Percentiles rank a stretch among this genome's conserved stretches.
Evolutionary conservation across 2,329 filamentous ascomycete species (phyloP).

Genomic region (Arthrobotrys megalospora): DNA sequence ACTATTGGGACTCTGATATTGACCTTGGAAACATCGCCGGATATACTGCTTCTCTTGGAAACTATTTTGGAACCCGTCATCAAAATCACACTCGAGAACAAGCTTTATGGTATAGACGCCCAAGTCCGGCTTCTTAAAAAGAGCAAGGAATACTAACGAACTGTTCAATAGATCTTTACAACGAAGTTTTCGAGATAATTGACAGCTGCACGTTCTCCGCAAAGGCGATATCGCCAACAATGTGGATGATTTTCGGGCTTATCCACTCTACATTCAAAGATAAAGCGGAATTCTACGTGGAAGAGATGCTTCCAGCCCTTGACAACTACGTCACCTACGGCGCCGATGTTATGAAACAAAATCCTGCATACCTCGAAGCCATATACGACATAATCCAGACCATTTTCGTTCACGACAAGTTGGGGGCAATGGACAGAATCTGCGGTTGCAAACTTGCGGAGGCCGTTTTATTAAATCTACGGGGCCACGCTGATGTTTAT

Average conservation of each 20-base stretch:
- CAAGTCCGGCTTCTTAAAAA: not conserved
- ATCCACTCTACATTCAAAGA: conserved; percentile 98
- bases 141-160: conserved; percentile 57
- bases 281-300: conserved; percentile 94
- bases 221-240: conserved; percentile 93
- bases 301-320: conserved; percentile 97
- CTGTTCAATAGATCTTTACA: conserved; percentile 81
- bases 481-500: conserved; percentile 88
- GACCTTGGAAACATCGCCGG: conserved; percentile 95
- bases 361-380: conserved; percentile 87
- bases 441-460: conserved; percentile 98
- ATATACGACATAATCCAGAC: conserved; percentile 89
- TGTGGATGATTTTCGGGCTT: conserved; percentile 98
- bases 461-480: conserved; percentile 95
- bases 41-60: conserved; percentile 93
- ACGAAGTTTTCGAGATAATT: conserved; percentile 98
- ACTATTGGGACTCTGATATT: conserved; percentile 98
- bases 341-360: conserved; percentile 82
- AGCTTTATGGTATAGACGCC: conserved; percentile 85
- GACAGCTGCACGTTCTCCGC: conserved; percentile 99
- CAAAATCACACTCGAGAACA: conserved; percentile 95
- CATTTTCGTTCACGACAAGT: conserved; percentile 92
- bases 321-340: conserved; percentile 99
- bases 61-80: conserved; percentile 98
- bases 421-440: conserved; percentile 93